Conservation (phyloP, 768 basidiomycete genomes). For the Krasilnikovozyma curviuscula region DNA sequence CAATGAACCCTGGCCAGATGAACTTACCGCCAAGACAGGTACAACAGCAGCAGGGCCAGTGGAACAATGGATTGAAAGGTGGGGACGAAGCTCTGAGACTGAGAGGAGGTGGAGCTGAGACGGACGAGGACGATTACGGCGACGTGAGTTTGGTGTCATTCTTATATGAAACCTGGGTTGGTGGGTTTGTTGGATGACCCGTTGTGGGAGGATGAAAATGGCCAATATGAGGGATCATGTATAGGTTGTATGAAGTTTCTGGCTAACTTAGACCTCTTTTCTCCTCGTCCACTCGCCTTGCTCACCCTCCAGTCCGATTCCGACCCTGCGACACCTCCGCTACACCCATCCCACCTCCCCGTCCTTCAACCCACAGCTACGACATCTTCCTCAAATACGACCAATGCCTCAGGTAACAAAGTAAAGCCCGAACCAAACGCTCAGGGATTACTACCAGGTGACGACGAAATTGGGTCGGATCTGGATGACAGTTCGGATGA, state of each 20-base stretch:
- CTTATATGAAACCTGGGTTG: too few species aligned
- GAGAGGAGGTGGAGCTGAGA: constrained; percentile 3
- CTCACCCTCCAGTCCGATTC: not conserved
- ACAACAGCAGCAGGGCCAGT: constrained; percentile 1
- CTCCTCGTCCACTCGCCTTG: not conserved
- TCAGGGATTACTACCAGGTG: constrained; percentile 26
- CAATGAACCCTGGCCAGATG: too few species aligned
- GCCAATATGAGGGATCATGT: too few species aligned
- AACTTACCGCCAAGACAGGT: not conserved
- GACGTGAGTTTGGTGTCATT: too few species aligned
- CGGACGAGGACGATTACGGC: constrained; percentile 4
- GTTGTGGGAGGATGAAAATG: too few species aligned
- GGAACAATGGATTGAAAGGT: constrained; percentile 3
- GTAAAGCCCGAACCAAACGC: constrained; percentile 22
- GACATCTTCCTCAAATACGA: constrained; percentile 4
- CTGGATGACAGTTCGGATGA: constrained; percentile 74
- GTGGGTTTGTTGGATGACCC: too few species aligned
- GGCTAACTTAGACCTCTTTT: not conserved
- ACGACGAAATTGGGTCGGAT: constrained; percentile 87
- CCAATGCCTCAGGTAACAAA: not conserved
- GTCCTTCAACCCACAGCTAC: not conserved
- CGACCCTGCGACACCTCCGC: not conserved
- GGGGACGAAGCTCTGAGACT: constrained; percentile 6
- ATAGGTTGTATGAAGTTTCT: not conserved
- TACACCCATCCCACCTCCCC: not conserved